Base-by-base conservation (phyloP, 108 stramenopile species). In the Aurantiochytrium sp. region DNA sequence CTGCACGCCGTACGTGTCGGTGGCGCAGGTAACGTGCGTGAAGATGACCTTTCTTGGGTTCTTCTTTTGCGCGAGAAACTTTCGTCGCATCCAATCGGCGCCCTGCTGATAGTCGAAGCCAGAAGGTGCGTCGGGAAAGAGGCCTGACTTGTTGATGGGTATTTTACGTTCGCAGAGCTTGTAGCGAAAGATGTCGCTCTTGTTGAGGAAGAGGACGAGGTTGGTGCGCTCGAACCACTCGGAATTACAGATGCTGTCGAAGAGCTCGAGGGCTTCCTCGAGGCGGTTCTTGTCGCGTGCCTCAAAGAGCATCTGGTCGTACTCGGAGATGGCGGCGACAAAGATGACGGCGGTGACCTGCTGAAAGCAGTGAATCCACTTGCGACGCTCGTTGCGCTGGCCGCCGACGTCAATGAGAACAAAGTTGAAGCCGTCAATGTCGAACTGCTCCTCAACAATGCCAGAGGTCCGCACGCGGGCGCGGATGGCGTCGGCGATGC, bases 1-100 rank as follows among this genome's bases (percentile, higher is more conserved):
- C 60, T 88, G 44, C 8, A 93, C 96, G 89, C 98, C 98, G 91
- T 97, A 95, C 10, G 97, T 98, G 96, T 99, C 98, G 1, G 98
- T 99, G 16, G 98, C 98, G 93, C 97, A 98, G 8, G 97, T 98
- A 44, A 98, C 96, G 90, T 98, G 98, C 76, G 96, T 95, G 90
- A 97, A 98, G 19, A 96, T 94, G 21, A 59, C 19, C 35, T 29
- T 10, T 5, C 58, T 57, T 4, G 44, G 45, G 87, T 95, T 93
- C 35, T 94, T 91, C 73, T 93, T 93, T 87, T 95, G 95, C 44
- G 96, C 96, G 92, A 97, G 95, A 91, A 98, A 98, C 93, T 97
- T 97, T 92, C 96, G 94, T 76, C 96, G 96, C 90, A 98, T 97
- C 90, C 96, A 98, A 58, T 95, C 60, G 19, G 97, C 96, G 18